Conservation (phyloP, 306 rosid species). For the Oxytropis ochrocephala region DNA sequence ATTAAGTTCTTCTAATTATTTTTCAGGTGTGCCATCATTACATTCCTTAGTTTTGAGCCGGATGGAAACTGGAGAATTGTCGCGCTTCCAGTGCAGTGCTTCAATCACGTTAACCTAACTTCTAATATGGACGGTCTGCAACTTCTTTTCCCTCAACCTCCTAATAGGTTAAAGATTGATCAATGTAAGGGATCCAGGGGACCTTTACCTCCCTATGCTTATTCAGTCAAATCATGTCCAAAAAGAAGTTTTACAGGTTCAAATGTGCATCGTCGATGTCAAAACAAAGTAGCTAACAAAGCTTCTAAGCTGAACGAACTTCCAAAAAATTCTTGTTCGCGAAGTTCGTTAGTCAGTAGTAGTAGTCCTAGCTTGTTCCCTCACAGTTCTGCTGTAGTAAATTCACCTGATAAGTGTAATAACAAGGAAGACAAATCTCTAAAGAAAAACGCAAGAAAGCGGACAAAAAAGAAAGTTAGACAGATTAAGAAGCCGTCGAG, state of each 20-base stretch:
- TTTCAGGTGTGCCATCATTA: constrained; percentile 51
- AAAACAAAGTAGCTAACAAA: constrained; percentile 46
- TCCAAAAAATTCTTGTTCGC: constrained; percentile 35
- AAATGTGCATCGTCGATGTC: constrained; percentile 42
- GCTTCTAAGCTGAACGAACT: constrained; percentile 49
- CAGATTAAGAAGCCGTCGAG: constrained; percentile 42
- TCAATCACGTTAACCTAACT: constrained; percentile 30
- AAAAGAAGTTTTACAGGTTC: constrained; percentile 36
- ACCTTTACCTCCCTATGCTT: constrained; percentile 29
- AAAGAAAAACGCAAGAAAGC: constrained; percentile 50
- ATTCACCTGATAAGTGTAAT: constrained; percentile 27
- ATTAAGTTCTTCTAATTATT: constrained; percentile 15
- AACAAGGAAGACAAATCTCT: constrained; percentile 31
- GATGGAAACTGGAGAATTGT: constrained; percentile 53
- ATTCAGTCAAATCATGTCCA: constrained; percentile 33
- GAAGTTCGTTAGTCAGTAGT: constrained; percentile 23
- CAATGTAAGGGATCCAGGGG: constrained; percentile 35
- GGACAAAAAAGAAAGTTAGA: constrained; percentile 46
- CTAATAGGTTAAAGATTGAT: constrained; percentile 37
- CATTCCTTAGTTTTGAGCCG: constrained; percentile 34
- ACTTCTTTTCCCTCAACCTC: constrained; percentile 46
- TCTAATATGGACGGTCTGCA: constrained; percentile 52
- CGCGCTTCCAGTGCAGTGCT: constrained; percentile 39
- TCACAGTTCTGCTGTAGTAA: constrained; percentile 27
- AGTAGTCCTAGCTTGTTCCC: constrained; percentile 27